Conservation (phyloP, 1,139 yeast genomes). For the Magnusiomyces sp. region DNA sequence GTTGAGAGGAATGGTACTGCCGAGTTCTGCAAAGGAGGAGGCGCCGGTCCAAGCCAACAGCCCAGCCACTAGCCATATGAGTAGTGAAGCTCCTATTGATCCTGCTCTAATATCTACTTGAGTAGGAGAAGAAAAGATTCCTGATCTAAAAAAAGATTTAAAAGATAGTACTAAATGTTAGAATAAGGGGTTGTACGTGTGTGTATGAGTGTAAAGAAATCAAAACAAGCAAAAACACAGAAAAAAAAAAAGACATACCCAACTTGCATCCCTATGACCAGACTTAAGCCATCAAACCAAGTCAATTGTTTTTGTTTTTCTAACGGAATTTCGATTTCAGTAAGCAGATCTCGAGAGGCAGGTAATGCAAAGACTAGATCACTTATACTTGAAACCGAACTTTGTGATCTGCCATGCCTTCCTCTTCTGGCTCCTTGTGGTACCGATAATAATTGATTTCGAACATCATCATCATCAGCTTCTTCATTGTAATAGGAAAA, state of each 20-base stretch:
- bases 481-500: not conserved
- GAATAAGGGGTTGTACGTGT: too few species aligned
- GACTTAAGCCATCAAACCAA: conserved; percentile 33
- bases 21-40: conserved; percentile 36
- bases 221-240: not conserved
- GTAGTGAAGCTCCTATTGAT: conserved; percentile 33
- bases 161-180: not conserved
- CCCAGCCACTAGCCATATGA: conserved; percentile 36
- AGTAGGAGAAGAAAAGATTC: conserved; percentile 38
- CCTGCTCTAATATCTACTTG: conserved; percentile 34
- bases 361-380: conserved; percentile 23
- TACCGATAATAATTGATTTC: not conserved
- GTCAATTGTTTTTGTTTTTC: conserved; percentile 32
- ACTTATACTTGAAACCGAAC: conserved; percentile 26
- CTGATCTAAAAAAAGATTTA: conserved; percentile 23
- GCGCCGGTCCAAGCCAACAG: conserved; percentile 40
- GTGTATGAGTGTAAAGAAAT: too few species aligned
- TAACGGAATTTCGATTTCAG: conserved; percentile 23
- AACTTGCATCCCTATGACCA: conserved; percentile 37
- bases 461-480: conserved; percentile 11
- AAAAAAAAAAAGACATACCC: conserved; percentile 22
- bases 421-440: not conserved
- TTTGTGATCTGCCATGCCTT: conserved; percentile 14
- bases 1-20: conserved; percentile 35
- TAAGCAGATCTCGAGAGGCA: conserved; percentile 8